phyloP scores from a whole-genome alignment of 2,329 filamentous ascomycete genomes.

The Aspergillus terreus region DNA sequence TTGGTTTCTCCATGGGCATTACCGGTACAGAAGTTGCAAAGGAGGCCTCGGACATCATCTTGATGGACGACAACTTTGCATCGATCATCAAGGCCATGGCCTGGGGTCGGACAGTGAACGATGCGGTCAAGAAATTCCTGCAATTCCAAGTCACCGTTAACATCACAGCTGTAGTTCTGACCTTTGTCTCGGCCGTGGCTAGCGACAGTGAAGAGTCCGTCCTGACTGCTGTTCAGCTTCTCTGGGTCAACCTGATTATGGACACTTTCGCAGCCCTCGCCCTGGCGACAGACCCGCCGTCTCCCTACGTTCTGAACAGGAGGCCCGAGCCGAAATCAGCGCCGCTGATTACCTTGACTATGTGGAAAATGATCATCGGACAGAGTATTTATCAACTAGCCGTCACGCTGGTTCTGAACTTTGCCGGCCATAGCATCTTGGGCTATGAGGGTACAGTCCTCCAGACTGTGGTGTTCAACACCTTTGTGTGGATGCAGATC shows the following conservation, averaged over 20 bases:
- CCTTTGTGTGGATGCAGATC: constrained; percentile 47
- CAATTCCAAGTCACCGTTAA: constrained; percentile 56
- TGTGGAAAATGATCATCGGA: constrained; percentile 47
- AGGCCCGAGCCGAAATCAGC: constrained; percentile 45
- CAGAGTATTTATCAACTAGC: constrained; percentile 42
- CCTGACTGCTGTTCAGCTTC: constrained; percentile 62
- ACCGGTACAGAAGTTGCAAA: constrained; percentile 80
- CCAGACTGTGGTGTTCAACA: constrained; percentile 42
- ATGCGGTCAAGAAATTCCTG: constrained; percentile 72
- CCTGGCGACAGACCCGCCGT: constrained; percentile 61
- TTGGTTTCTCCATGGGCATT: constrained; percentile 84
- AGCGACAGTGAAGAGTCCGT: constrained; percentile 55
- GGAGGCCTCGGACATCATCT: constrained; percentile 78
- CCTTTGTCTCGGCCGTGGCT: constrained; percentile 62
- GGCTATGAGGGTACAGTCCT: constrained; percentile 22
- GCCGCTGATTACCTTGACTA: constrained; percentile 44
- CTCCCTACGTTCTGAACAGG: constrained; percentile 55
- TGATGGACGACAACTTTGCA: constrained; percentile 84
- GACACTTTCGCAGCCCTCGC: constrained; percentile 65
- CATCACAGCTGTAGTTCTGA: constrained; percentile 63
- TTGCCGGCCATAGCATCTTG: constrained; percentile 36
- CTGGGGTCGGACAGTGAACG: constrained; percentile 75
- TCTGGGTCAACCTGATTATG: constrained; percentile 70
- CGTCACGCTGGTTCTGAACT: constrained; percentile 45
- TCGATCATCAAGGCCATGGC: constrained; percentile 82